Percentiles rank a stretch among this genome's conserved stretches.
phyloP scores from a whole-genome alignment of 169 alveolate genomes.

The Cryptosporidium canis region DNA sequence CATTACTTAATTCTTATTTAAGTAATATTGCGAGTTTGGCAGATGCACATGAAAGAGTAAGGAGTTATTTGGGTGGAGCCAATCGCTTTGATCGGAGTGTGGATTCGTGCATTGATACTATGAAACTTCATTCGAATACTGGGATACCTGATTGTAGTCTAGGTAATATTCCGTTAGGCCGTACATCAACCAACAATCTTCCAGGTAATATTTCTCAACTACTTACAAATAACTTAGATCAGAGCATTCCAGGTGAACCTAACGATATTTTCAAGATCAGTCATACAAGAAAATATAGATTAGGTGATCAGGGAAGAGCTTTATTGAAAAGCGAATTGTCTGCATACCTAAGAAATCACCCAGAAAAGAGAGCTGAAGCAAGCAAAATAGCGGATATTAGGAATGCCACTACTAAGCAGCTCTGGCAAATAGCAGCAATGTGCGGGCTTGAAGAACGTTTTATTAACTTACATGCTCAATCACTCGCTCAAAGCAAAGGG shows the following conservation, averaged over 20 bases:
- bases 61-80: not conserved
- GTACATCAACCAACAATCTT: not conserved
- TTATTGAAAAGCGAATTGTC: slow-evolving; percentile 62
- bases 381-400: slow-evolving; percentile 66
- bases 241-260: not conserved
- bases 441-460: slow-evolving; percentile 72
- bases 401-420: slow-evolving; percentile 69
- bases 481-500: slow-evolving; percentile 64
- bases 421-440: slow-evolving; percentile 73
- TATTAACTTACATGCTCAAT: slow-evolving; percentile 61
- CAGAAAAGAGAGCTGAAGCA: slow-evolving; percentile 62
- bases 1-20: slow-evolving; percentile 6
- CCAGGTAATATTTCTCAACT: not conserved
- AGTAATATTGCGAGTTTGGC: slow-evolving; percentile 8
- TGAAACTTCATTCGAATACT: not conserved
- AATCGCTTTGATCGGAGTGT: not conserved
- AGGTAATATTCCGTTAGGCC: not conserved
- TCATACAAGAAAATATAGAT: slow-evolving; percentile 69
- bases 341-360: slow-evolving; percentile 60
- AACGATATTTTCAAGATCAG: slow-evolving; percentile 25
- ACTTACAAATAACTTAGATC: not conserved
- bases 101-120: not conserved
- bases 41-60: slow-evolving; percentile 32
- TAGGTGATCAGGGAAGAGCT: slow-evolving; percentile 72
- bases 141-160: slow-evolving; percentile 1